These are phyloP conservation scores for Trichomonas tenax DNA, from an alignment of 208 protist genomes.

Conservation along the genomic window DNA sequence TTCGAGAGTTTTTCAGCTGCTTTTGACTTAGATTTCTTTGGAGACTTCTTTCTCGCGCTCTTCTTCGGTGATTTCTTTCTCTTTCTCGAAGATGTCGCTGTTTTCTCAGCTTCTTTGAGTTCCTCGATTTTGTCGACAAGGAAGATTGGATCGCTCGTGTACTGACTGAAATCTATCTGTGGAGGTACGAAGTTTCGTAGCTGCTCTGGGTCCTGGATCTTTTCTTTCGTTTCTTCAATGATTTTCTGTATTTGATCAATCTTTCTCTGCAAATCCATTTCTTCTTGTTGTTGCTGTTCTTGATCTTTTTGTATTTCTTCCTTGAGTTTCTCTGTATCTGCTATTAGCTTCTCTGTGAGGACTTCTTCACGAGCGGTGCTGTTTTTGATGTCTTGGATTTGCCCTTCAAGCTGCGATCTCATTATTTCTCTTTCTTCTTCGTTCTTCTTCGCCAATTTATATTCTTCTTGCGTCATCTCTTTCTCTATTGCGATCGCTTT, in stretches of 20 bases:
- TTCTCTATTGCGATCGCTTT: neutral
- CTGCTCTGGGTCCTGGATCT: neutral
- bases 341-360: neutral
- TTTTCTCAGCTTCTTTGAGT: neutral
- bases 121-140: neutral
- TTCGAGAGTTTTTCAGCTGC: neutral
- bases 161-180: neutral
- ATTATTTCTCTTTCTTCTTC: neutral
- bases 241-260: slow-evolving; percentile 5
- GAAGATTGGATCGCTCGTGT: neutral
- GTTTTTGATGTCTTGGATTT: neutral
- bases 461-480: neutral
- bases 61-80: neutral
- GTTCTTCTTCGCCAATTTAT: neutral
- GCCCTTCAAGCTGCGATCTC: neutral
- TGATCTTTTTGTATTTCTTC: neutral
- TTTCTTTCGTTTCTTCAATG: neutral
- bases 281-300: neutral
- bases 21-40: neutral
- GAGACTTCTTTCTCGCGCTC: neutral
- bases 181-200: neutral
- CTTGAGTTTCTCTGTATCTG: neutral
- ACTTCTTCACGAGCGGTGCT: neutral
- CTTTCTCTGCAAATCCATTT: neutral
- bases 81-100: neutral